A percentile compares a stretch with the other conserved stretches of the same genome.
Evolutionary conservation across 495 filamentous ascomycete genomes (phyloP).

Genomic region (Jackrogersella minutella): DNA sequence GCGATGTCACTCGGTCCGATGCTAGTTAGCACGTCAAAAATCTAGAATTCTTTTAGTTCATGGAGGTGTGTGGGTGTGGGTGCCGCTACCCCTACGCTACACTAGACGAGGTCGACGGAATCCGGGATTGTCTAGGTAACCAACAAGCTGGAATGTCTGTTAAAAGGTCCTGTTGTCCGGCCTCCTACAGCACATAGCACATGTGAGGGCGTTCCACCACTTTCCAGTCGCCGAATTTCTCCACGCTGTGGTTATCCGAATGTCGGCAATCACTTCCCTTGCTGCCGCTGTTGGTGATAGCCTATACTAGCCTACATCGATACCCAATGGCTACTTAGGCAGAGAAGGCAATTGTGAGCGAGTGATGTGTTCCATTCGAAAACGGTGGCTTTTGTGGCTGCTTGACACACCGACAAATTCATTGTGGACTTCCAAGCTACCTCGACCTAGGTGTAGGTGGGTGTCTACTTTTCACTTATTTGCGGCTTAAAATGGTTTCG

Average conservation of each 20-base stretch:
- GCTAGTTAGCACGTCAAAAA: slow-evolving; percentile 6
- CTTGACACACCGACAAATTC: background rate
- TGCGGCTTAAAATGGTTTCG: background rate
- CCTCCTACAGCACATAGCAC: slow-evolving; percentile 1
- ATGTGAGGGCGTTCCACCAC: slow-evolving; percentile 24
- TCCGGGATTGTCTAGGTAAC: slow-evolving; percentile 3
- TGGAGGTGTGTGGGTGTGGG: slow-evolving; percentile 19
- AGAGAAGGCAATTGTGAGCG: background rate
- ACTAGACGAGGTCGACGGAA: slow-evolving; percentile 3
- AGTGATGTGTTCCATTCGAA: background rate
- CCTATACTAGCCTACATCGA: slow-evolving; percentile 20
- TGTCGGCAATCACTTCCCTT: slow-evolving; percentile 20
- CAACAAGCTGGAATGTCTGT: background rate
- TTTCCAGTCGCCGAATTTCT: slow-evolving; percentile 27
- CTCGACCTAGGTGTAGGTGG: too few species aligned
- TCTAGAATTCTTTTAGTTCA: slow-evolving; percentile 10
- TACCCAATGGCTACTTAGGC: too few species aligned
- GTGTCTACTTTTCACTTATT: too few species aligned
- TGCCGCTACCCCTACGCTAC: too few species aligned
- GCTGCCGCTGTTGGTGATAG: slow-evolving; percentile 7
- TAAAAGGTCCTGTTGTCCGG: slow-evolving; percentile 9
- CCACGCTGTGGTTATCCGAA: slow-evolving; percentile 30
- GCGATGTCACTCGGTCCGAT: slow-evolving; percentile 32
- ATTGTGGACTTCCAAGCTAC: background rate
- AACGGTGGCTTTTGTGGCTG: slow-evolving; percentile 2